Evolutionary conservation across 805 yeast genomes (phyloP).

Genomic region (Wickerhamiella siamensis): DNA sequence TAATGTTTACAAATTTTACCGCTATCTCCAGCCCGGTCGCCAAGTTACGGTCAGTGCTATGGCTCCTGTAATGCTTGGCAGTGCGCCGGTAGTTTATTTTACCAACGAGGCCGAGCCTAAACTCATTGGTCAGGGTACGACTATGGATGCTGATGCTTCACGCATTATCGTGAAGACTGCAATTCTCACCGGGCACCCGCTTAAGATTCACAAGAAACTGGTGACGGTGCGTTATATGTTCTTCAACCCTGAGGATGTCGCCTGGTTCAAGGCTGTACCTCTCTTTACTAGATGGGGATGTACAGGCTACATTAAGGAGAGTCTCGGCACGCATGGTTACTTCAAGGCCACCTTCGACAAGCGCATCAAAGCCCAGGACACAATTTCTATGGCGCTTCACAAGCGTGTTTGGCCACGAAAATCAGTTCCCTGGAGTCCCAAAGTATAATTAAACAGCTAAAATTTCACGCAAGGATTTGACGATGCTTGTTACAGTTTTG

Average conservation of each 20-base stretch:
- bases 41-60: conserved; percentile 70
- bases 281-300: conserved; percentile 86
- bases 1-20: conserved; percentile 74
- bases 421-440: not conserved
- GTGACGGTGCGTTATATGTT: conserved; percentile 96
- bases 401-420: conserved; percentile 78
- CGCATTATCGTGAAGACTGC: conserved; percentile 79
- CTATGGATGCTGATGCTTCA: conserved; percentile 70
- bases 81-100: conserved; percentile 31
- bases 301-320: conserved; percentile 85
- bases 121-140: conserved; percentile 80
- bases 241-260: conserved; percentile 79
- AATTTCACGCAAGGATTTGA: too few relatives aligned
- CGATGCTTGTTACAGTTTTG: too few relatives aligned
- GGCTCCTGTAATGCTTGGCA: conserved; percentile 74
- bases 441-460: too few relatives aligned
- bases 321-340: conserved; percentile 96
- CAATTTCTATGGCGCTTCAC: conserved; percentile 84
- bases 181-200: conserved; percentile 84
- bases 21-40: conserved; percentile 67
- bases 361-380: conserved; percentile 79
- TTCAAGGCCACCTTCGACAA: conserved; percentile 93
- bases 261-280: conserved; percentile 82
- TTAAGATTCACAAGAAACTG: conserved; percentile 83
- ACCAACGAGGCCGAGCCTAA: conserved; percentile 22